Base-by-base conservation (phyloP, 345 rosid genomes). In the Mangifera indica region DNA sequence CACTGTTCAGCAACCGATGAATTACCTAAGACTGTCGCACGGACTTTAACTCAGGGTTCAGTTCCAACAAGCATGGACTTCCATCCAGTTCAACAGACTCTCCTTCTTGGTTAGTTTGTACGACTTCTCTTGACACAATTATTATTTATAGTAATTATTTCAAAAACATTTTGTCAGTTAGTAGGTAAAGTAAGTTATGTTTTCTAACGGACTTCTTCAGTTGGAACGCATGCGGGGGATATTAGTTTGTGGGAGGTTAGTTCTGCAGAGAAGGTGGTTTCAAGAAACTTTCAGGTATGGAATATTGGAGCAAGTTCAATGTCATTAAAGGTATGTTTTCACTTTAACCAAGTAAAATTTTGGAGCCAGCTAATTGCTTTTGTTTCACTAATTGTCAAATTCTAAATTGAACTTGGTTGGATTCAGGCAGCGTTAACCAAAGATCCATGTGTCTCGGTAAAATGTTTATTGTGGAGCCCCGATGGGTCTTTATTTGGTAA, bases 401-500 rank as follows among this genome's bases (percentile, higher is more conserved):
- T 51, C 67, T 40, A 32, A 71, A 60, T 69, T 12, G 22, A 29
- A 60, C 13, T 60, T 55, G 63, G 18, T 58, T 25, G 67, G 54
- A 72, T 69, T 70, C 81, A 84, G 85, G 81, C 81, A 61, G 63
- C 81, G 67, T 48, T 81, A 7, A 32, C 72, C 18, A 75, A 72
- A 73, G 87, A 79, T 72, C 80, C 87, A 52, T 70, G 68, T 66
- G 75, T 84, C 59, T 70, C 81, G 5, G 83, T 84, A 51, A 84
- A 74, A 42, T 71, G 85, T 18, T 4, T 81, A 37, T 18, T 78
- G 18, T 81, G 87, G 87, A 77, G 81, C 69, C 75, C 74, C 13
- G 83, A 84, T 59, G 87, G 85, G 72, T 60, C 80, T 69, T 61
- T 77, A 49, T 79, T 79, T 69, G 87, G 87, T 84, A 77, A 72